phyloP scores from a whole-genome alignment of 2,329 filamentous ascomycete genomes.

The Exophiala sideris region DNA sequence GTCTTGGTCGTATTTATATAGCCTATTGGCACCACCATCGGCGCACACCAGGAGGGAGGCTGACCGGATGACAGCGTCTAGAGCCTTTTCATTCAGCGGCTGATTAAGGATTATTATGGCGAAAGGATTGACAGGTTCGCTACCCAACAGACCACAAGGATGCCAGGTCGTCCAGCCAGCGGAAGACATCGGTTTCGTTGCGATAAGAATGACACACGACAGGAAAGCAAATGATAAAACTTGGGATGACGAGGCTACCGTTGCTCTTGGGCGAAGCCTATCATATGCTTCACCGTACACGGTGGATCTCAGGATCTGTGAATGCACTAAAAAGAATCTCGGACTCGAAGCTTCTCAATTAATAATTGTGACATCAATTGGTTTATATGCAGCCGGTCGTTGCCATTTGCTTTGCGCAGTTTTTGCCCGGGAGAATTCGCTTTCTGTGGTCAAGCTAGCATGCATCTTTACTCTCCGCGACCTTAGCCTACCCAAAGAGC shows the following conservation, averaged over 20 bases:
- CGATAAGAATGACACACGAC: neutral
- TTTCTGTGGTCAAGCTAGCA: slow-evolving; percentile 1
- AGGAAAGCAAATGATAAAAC: too few species aligned
- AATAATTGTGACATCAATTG: slow-evolving; percentile 2
- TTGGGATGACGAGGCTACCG: too few species aligned
- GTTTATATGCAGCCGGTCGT: neutral
- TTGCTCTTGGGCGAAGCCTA: too few species aligned
- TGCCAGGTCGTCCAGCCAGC: slow-evolving; percentile 14
- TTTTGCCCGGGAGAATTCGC: neutral
- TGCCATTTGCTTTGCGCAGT: neutral
- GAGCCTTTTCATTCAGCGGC: slow-evolving; percentile 50
- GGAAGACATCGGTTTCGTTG: neutral
- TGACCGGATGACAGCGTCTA: slow-evolving; percentile 36
- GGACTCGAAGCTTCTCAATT: neutral
- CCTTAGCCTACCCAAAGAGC: neutral
- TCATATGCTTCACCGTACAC: neutral
- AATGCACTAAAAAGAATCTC: neutral
- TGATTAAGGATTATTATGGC: slow-evolving; percentile 61
- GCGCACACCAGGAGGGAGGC: slow-evolving; percentile 72
- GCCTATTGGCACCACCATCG: slow-evolving; percentile 83
- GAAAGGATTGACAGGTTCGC: slow-evolving; percentile 16
- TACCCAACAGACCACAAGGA: slow-evolving; percentile 20
- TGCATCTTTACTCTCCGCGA: neutral
- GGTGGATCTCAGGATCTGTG: neutral
- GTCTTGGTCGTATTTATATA: slow-evolving; percentile 48